A percentile compares a stretch with the other conserved stretches of the same genome.
Evolutionary conservation across 345 rosid species (phyloP).

Genomic region (Excoecaria cochinchinensis): DNA sequence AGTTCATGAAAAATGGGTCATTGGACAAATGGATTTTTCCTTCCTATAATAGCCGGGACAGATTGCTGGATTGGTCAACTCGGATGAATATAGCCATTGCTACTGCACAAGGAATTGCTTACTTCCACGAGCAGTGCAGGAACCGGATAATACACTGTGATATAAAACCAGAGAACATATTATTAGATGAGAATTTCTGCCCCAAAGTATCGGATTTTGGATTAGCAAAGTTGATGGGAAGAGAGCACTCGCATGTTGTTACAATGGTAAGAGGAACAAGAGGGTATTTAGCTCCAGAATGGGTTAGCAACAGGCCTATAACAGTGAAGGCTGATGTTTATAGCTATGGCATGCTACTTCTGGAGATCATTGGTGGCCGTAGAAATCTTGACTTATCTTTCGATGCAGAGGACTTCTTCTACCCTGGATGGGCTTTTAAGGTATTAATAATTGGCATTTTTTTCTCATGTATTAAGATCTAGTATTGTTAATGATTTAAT

Average conservation of each 20-base stretch:
- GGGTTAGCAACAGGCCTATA: slow-evolving; percentile 35
- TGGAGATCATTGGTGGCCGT: slow-evolving; percentile 34
- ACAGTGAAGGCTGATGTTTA: slow-evolving; percentile 37
- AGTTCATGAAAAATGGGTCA: slow-evolving; percentile 34
- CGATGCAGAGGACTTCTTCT: slow-evolving; percentile 50
- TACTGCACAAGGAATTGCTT: slow-evolving; percentile 33
- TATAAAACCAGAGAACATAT: slow-evolving; percentile 33
- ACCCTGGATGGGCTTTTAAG: slow-evolving; percentile 88
- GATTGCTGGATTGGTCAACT: slow-evolving; percentile 29
- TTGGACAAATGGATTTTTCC: slow-evolving; percentile 36
- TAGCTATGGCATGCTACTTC: slow-evolving; percentile 35
- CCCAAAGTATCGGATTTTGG: slow-evolving; percentile 36
- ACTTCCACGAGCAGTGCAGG: slow-evolving; percentile 36
- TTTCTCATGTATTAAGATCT: background rate
- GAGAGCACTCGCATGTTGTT: slow-evolving; percentile 37
- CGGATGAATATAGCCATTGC: slow-evolving; percentile 32
- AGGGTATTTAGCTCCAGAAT: slow-evolving; percentile 35
- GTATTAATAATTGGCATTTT: slow-evolving; percentile 23
- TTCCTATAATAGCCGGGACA: slow-evolving; percentile 6
- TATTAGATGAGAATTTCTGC: slow-evolving; percentile 30
- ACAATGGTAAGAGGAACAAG: slow-evolving; percentile 37
- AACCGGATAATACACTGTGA: slow-evolving; percentile 35
- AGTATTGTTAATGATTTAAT: too few relatives aligned
- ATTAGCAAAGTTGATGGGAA: slow-evolving; percentile 33
- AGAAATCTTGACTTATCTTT: slow-evolving; percentile 36